Evolutionary conservation across 768 basidiomycete species (phyloP).

Genomic region (Crassisporium funariophilum): DNA sequence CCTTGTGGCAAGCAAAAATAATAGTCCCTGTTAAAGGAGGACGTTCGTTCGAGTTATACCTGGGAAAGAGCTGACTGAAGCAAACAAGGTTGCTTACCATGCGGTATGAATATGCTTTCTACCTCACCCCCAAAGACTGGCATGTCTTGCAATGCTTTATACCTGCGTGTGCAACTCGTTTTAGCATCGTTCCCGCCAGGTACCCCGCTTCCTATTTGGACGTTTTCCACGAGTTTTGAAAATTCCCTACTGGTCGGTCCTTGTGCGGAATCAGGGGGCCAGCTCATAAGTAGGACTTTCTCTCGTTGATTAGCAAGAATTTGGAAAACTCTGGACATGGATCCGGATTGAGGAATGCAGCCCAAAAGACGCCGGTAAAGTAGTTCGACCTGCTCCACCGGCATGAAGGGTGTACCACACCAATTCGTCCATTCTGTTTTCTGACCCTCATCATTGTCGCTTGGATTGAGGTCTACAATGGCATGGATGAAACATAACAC

Average conservation of each 20-base stretch:
- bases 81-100: constrained; percentile 56
- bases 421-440: constrained; percentile 86
- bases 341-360: constrained; percentile 51
- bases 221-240: constrained; percentile 65
- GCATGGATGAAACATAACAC: constrained; percentile 91
- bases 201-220: constrained; percentile 56
- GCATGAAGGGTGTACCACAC: constrained; percentile 79
- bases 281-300: constrained; percentile 64
- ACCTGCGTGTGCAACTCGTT: constrained; percentile 85
- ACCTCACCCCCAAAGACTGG: constrained; percentile 62
- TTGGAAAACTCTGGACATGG: constrained; percentile 73
- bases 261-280: constrained; percentile 70
- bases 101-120: constrained; percentile 88
- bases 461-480: constrained; percentile 66
- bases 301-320: constrained; percentile 66
- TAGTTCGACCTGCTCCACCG: constrained; percentile 54
- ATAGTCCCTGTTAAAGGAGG: constrained; percentile 54
- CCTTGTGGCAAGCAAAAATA: constrained; percentile 76
- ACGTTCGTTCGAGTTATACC: constrained; percentile 32
- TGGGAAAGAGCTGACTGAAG: constrained; percentile 25
- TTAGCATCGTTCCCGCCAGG: constrained; percentile 68
- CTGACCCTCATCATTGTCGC: constrained; percentile 72
- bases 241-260: constrained; percentile 47
- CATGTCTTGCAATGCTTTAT: constrained; percentile 72
- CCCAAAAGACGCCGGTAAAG: constrained; percentile 61